Conservation (phyloP, 2,329 filamentous ascomycete species). For the Clarireedia homoeocarpa region DNA sequence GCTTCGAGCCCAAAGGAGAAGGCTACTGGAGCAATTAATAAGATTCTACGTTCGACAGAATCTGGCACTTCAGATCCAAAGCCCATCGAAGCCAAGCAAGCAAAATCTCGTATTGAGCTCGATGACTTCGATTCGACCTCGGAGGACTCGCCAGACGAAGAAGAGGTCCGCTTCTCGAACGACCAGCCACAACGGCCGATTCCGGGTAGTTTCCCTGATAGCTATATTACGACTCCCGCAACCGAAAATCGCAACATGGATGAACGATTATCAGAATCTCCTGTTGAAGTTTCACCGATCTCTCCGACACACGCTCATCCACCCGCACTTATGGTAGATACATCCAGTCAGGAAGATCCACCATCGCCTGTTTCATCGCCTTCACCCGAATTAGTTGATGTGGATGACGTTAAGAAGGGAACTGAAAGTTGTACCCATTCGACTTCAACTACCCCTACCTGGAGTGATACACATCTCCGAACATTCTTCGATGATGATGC, state of each 20-base stretch:
- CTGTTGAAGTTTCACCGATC: slow-evolving; percentile 55
- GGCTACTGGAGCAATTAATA: slow-evolving; percentile 33
- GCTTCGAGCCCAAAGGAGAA: slow-evolving; percentile 37
- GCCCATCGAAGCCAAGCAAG: slow-evolving; percentile 48
- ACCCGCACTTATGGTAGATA: slow-evolving; percentile 62
- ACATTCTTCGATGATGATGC: slow-evolving; percentile 86
- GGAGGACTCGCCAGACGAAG: slow-evolving; percentile 31
- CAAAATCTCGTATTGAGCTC: slow-evolving; percentile 56
- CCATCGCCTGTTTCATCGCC: slow-evolving; percentile 57
- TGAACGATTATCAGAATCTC: slow-evolving; percentile 58
- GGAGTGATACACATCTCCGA: slow-evolving; percentile 80
- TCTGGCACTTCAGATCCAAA: slow-evolving; percentile 39
- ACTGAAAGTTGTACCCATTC: slow-evolving; percentile 47
- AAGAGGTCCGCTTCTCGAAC: slow-evolving; percentile 16
- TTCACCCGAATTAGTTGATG: slow-evolving; percentile 51
- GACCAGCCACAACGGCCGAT: slow-evolving; percentile 25
- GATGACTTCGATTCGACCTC: slow-evolving; percentile 57
- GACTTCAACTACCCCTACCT: slow-evolving; percentile 50
- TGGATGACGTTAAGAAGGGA: slow-evolving; percentile 33
- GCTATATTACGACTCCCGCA: slow-evolving; percentile 21
- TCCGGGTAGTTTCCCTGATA: slow-evolving; percentile 30
- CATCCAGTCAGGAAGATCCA: slow-evolving; percentile 60
- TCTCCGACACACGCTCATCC: slow-evolving; percentile 42
- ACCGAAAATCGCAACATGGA: slow-evolving; percentile 30
- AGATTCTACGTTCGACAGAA: slow-evolving; percentile 35